phyloP scores from a whole-genome alignment of 768 basidiomycete genomes.

The Lentinula lateritia region DNA sequence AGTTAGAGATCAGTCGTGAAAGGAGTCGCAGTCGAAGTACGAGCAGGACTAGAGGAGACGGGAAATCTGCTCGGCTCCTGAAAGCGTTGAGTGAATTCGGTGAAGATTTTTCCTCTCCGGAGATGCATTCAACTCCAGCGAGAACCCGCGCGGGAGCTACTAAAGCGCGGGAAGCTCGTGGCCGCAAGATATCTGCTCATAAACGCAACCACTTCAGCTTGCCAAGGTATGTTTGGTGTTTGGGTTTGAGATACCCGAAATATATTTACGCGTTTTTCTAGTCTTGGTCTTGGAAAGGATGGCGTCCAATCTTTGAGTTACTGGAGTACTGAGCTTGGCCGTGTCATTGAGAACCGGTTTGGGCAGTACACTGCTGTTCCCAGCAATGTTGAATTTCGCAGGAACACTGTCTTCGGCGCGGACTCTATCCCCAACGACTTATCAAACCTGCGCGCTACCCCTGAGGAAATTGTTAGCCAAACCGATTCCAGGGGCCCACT shows the following conservation, averaged over 20 bases:
- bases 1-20: not conserved
- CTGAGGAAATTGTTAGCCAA: conserved; percentile 32
- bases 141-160: conserved; percentile 21
- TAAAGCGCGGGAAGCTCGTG: conserved; percentile 15
- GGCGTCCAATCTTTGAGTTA: conserved; percentile 43
- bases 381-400: conserved; percentile 34
- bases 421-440: conserved; percentile 31
- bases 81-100: conserved; percentile 39
- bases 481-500: conserved; percentile 12
- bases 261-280: conserved; percentile 19
- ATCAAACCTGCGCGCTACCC: conserved; percentile 30
- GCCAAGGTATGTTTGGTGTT: conserved; percentile 44
- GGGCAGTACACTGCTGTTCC: conserved; percentile 34
- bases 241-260: not conserved
- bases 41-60: conserved; percentile 21
- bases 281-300: conserved; percentile 59
- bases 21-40: conserved; percentile 1
- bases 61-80: conserved; percentile 29
- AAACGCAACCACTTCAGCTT: conserved; percentile 63
- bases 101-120: conserved; percentile 49
- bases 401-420: conserved; percentile 44
- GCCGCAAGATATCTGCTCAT: conserved; percentile 45
- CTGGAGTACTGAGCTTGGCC: conserved; percentile 52
- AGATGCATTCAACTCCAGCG: conserved; percentile 60
- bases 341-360: conserved; percentile 38